Base-by-base conservation (phyloP, 2,329 filamentous ascomycete genomes). In the Dactylellina drechsleri region DNA sequence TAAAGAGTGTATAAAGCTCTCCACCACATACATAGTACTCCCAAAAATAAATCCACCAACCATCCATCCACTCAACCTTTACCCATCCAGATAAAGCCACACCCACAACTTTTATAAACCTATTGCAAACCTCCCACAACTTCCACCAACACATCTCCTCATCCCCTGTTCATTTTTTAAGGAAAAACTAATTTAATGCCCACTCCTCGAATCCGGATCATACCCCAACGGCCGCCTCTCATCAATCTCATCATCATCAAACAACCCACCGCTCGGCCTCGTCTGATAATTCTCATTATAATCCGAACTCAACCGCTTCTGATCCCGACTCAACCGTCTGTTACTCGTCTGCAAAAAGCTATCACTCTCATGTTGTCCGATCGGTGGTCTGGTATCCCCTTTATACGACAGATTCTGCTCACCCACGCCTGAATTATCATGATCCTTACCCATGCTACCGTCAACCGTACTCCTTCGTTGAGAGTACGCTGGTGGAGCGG, bases 221-320 rank as follows among this genome's bases (percentile, higher is more conserved):
- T 75, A 75, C 10, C 64, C 53, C 47, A 75, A 61, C 18, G 71
- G 71, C 53, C 53, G 43, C 36, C 59, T 59, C 58, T 75, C 71
- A 36, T 75, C 71, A 5, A 36, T 10, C 16, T 75, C 71, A 18
- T 71, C 66, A 41, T 68, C 65, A 36, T 75, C 71, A 20, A 68
- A 75, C 18, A 68, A 49, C 2, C 71, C 71, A 8, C 71, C 64
- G 23, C 71, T 75, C n/a, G 71, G 71, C 13, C 64, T 47, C 1
- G 50, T 54, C 40, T 75, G 71, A n/a, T 49, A 75, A 52, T 75
- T 75, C 64, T 75, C 71, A 18, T 75, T 60, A 47, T 75, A 75
- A 15, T 60, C 71, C 7, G 58, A 54, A 28, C 71, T 75, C 59
- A 75, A 50, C n/a, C 71, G 43, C 43, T 75, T 75, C 58, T 58